phyloP scores from a whole-genome alignment of 2,329 filamentous ascomycete species.

The Ambrosiella beaveri region DNA sequence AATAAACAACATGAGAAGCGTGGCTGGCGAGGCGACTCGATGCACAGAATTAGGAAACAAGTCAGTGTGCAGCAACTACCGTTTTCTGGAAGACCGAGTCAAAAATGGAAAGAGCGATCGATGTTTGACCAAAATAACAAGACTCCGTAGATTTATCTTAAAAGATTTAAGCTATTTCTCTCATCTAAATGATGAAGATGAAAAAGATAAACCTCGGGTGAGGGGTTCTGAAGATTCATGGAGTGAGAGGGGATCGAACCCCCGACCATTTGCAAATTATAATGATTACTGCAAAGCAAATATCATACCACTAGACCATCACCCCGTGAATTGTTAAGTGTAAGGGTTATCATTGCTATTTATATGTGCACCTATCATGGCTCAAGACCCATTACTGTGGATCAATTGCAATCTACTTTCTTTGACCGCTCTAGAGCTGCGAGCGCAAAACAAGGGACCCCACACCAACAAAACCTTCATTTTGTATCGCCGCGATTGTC shows the following conservation, averaged over 20 bases:
- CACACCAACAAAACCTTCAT: slow-evolving; percentile 6
- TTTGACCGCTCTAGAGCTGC: not conserved
- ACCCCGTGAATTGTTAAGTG: slow-evolving; percentile 7
- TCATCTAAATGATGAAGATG: not conserved
- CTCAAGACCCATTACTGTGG: not conserved
- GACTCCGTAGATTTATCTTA: not conserved
- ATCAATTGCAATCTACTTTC: not conserved
- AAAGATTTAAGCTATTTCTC: not conserved
- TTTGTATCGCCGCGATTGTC: not conserved
- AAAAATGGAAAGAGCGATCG: no score
- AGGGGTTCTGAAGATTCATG: not conserved
- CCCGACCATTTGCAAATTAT: slow-evolving; percentile 14
- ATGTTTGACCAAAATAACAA: not conserved
- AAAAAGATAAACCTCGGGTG: not conserved
- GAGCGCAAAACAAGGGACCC: not conserved
- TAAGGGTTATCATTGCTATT: not conserved
- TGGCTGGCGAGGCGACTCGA: no score
- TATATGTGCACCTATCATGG: not conserved
- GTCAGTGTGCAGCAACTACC: no score
- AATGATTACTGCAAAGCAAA: slow-evolving; percentile 14
- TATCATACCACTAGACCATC: slow-evolving; percentile 15
- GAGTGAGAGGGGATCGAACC: slow-evolving; percentile 14
- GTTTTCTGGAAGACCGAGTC: no score
- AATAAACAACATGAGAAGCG: no score
- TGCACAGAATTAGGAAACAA: no score